Evolutionary conservation across 2,329 filamentous ascomycete species (phyloP).

Genomic region (Ilyonectria mors-panacis): DNA sequence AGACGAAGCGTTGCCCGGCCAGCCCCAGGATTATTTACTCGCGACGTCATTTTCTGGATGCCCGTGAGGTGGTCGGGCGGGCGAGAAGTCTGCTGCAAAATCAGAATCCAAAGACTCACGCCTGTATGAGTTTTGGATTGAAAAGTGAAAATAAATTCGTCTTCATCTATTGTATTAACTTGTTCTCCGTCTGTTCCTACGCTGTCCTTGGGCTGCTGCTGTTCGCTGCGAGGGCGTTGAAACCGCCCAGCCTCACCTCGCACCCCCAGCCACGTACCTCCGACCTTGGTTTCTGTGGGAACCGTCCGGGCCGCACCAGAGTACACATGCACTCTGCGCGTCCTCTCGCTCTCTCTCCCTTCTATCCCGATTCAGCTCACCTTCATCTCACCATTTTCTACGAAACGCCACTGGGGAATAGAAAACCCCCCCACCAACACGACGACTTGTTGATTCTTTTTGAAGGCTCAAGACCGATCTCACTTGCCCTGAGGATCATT

Average conservation of each 20-base stretch:
- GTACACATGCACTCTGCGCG: constrained; percentile 28
- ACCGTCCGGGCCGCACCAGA: constrained; percentile 37
- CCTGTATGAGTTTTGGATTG: not conserved
- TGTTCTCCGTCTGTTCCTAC: not conserved
- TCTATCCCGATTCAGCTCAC: constrained; percentile 1
- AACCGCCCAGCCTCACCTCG: constrained; percentile 38
- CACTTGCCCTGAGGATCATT: constrained; percentile 22
- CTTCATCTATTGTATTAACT: not conserved
- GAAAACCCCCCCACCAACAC: not conserved
- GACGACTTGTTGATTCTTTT: not conserved
- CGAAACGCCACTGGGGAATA: constrained; percentile 11
- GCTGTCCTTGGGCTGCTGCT: constrained; percentile 10
- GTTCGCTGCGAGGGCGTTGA: not conserved
- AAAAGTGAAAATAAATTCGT: not conserved
- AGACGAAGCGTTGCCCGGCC: constrained; percentile 45
- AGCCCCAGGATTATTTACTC: constrained; percentile 48
- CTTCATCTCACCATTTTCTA: constrained; percentile 13
- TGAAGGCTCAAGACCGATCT: constrained; percentile 9
- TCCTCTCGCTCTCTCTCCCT: not conserved
- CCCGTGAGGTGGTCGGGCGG: not conserved
- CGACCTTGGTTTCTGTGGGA: constrained; percentile 49
- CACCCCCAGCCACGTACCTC: constrained; percentile 48
- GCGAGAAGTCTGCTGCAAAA: not conserved
- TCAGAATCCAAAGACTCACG: not conserved
- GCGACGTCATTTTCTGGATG: constrained; percentile 49